Evolutionary conservation across 768 basidiomycete species (phyloP).

Genomic region (Leccinum broughii): DNA sequence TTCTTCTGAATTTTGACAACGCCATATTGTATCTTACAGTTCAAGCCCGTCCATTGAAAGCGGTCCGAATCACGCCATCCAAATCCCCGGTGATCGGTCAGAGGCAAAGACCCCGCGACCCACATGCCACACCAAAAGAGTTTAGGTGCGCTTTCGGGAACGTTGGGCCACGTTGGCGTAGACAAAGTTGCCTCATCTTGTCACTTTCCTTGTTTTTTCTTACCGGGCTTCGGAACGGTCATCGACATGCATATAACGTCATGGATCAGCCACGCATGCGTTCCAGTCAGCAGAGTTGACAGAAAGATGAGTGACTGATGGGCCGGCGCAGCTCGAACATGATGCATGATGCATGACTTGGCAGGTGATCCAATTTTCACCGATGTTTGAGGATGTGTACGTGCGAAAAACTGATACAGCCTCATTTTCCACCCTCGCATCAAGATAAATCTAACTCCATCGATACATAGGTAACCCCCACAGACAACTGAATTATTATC

Average conservation of each 20-base stretch:
- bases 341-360: background rate
- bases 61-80: background rate
- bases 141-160: background rate
- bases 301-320: background rate
- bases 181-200: background rate
- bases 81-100: background rate
- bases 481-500: conserved; percentile 6
- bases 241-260: background rate
- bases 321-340: background rate
- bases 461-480: background rate
- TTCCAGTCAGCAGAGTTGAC: background rate
- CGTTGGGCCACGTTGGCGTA: background rate
- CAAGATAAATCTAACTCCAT: conserved; percentile 2
- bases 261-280: background rate
- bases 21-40: background rate
- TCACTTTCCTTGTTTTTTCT: background rate
- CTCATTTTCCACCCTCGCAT: conserved; percentile 1
- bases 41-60: background rate
- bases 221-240: background rate
- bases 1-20: background rate
- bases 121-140: background rate
- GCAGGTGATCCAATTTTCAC: background rate
- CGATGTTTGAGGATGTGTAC: conserved; percentile 12
- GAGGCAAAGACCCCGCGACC: background rate
- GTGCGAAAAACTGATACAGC: background rate